Evolutionary conservation across 495 filamentous ascomycete species (phyloP), one percentile per base, ranked within the genome.

Genomic region (Apodospora peruviana): DNA sequence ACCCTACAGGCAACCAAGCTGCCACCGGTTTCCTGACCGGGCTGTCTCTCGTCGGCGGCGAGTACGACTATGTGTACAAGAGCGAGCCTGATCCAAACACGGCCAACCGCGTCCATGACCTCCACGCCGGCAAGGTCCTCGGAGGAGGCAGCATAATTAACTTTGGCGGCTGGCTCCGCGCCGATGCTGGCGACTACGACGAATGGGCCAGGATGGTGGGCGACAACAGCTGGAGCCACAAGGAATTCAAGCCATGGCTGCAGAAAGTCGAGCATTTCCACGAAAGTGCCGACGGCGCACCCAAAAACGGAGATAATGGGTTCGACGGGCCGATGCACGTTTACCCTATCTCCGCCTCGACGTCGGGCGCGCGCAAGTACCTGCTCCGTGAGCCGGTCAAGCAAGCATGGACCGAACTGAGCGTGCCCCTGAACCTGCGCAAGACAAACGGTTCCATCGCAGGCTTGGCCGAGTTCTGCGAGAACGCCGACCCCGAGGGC

Each of bases 121-220:
- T 61, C n/a, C 48, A 32, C 12, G 56, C 65, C 3, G 69, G 67
- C 10, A 70, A 73, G 39, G 65, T 48, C 14, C 38, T 40, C 3
- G 38, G 38, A 3, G 38, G 38, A n/a, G 38, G 38, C 4, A 17
- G 14, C 5, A 19, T 18, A n/a, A 40, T 40, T 19, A 40, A 40
- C 38, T n/a, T 9, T 18, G 18, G 14, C 14, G 18, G 14, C 16
- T 40, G 18, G 14, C 18, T n/a, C 4, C 38, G 38, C 12, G 38
- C 14, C 14, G 8, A n/a, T 18, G 38, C 38, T 9, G 14, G 16
- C 18, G 38, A 17, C 18, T 40, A 17, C 21, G 38, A 40, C 38
- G 38, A 40, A 9, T 40, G 38, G 38, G 38, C 38, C 18, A n/a
- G 12, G 4, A 9, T 40, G 16, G 14, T 18, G 2, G 38, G 38